These are phyloP conservation scores for Nothophytophthora sp. DNA, from an alignment of 352 stramenopile species.

Conservation along the genomic window DNA sequence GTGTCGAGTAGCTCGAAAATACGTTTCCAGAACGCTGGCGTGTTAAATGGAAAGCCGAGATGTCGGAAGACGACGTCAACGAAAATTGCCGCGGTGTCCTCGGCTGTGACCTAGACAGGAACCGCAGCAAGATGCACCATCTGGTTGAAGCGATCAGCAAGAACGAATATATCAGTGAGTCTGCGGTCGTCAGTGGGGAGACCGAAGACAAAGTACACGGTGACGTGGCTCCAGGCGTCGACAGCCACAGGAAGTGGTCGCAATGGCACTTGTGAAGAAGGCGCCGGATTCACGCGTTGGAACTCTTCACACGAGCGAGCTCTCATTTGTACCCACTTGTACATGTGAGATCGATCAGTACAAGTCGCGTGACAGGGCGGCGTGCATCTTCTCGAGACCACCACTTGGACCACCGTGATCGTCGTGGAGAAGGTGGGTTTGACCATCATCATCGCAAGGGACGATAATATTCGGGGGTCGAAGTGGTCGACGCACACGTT, in stretches of 20 bases:
- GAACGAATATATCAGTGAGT: constrained; percentile 11
- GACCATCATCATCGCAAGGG: constrained; percentile 1
- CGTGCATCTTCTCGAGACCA: constrained; percentile 22
- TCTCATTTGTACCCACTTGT: constrained; percentile 24
- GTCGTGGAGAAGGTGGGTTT: constrained; percentile 10
- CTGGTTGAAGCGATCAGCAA: constrained; percentile 30
- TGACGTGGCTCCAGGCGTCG: constrained; percentile 6
- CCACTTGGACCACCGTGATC: constrained; percentile 8
- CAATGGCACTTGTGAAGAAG: constrained; percentile 3
- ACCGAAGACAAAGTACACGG: constrained; percentile 19
- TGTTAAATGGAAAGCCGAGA: constrained; percentile 14
- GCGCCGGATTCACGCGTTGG: constrained; percentile 17
- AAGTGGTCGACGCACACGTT: neutral
- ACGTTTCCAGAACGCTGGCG: constrained; percentile 2
- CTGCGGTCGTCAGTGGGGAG: neutral
- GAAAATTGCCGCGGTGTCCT: constrained; percentile 13
- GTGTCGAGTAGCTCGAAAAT: constrained; percentile 14
- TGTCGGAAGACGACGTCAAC: constrained; percentile 11
- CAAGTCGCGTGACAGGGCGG: constrained; percentile 8
- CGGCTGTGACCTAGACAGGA: neutral
- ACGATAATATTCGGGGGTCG: constrained; percentile 8
- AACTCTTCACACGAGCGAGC: constrained; percentile 14
- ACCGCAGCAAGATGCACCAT: constrained; percentile 20
- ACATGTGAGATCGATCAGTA: constrained; percentile 23
- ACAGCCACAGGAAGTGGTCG: constrained; percentile 5